These are phyloP conservation scores for Exophiala phaeomuriformis DNA, from an alignment of 2,329 filamentous ascomycete species.

Conservation along the genomic window DNA sequence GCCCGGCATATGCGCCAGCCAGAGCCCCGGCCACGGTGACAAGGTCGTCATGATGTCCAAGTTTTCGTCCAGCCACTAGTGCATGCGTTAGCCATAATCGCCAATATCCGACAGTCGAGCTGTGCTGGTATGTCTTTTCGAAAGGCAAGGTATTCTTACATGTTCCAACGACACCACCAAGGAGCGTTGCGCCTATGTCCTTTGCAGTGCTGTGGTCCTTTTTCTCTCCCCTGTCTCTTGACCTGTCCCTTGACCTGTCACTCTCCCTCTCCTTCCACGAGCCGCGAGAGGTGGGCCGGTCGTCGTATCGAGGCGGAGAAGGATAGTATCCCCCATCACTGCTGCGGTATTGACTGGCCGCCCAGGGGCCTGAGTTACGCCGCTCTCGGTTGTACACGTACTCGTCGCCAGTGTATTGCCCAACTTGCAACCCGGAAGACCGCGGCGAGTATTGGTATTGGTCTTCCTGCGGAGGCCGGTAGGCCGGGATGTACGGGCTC, in stretches of 20 bases:
- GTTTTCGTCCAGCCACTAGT: constrained; percentile 22
- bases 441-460: constrained; percentile 20
- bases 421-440: constrained; percentile 21
- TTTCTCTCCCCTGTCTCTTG: constrained; percentile 14
- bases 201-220: constrained; percentile 29
- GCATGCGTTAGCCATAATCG: not conserved
- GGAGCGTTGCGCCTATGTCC: constrained; percentile 33
- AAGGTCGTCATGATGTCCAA: constrained; percentile 19
- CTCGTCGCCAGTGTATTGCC: constrained; percentile 16
- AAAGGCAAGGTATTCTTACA: constrained; percentile 12
- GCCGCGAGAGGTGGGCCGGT: constrained; percentile 14
- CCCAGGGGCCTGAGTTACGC: constrained; percentile 19
- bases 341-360: constrained; percentile 17
- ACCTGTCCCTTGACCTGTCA: constrained; percentile 6
- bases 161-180: constrained; percentile 36
- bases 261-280: constrained; percentile 15
- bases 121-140: too few species aligned
- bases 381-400: constrained; percentile 15
- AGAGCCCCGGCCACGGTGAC: constrained; percentile 17
- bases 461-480: constrained; percentile 23
- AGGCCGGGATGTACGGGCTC: constrained; percentile 8
- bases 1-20: constrained; percentile 23
- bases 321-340: constrained; percentile 15
- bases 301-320: constrained; percentile 12
- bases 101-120: not conserved